Base-by-base conservation (phyloP, 2,329 filamentous ascomycete species). In the Fusarium kyushuense region DNA sequence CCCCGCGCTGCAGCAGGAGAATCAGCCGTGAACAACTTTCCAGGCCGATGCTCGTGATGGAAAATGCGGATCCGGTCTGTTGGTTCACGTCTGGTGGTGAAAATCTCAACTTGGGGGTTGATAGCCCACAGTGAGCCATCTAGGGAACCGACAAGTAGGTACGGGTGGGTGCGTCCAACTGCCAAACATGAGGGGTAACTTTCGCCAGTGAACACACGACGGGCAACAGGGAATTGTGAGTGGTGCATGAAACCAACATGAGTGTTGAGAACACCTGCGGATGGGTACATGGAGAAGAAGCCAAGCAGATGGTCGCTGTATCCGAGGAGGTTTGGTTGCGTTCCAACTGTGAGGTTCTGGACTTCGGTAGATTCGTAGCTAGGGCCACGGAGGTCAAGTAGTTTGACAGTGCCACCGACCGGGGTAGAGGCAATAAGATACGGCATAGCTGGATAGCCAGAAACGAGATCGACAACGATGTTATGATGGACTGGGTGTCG, bases 261-360 rank as follows among this genome's bases (percentile, higher is more conserved):
- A 3, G 83, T 84, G 70, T 84, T 87, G 19, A 84, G 79, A 17
- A 85, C 82, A 60, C 83, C 84, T 4, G 84, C 82, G 0, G 84
- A 84, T 4, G 86, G 85, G 71, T 84, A 84, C 23, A 83, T 76
- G 30, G 82, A 81, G 58, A 85, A 81, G 76, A 85, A 89, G 8
- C 86, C 86, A 54, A 86, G 80, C 43, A 89, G 76, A 62, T 86
- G 82, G 64, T 87, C 84, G 73, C 80, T 84, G 82, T 86, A 89
- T 21, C 80, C 78, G 17, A 89, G 78, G 40, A 87, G 76, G 63
- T 84, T 83, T 6, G 85, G 82, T 63, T 87, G 85, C 65, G 86
- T 84, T 60, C 78, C 80, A 47, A 87, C 81, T 19, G 82, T 79
- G 13, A 84, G 80, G 46, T 81, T 82, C 19, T 84, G 82, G 51